phyloP scores from a whole-genome alignment of 495 filamentous ascomycete genomes.

The Xylaria palmicola region DNA sequence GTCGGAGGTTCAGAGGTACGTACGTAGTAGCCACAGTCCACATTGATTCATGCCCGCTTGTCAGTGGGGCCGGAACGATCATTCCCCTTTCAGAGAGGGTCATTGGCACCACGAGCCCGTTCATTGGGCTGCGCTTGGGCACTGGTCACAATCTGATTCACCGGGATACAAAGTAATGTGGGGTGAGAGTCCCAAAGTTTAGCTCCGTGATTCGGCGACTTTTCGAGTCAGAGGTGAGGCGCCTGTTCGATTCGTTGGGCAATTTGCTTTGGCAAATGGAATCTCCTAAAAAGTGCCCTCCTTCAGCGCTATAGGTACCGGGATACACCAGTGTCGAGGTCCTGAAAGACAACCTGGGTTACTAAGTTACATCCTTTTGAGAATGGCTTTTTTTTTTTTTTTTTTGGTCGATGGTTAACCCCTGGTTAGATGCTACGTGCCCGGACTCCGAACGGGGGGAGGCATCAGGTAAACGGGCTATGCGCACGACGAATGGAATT shows the following conservation, averaged over 20 bases:
- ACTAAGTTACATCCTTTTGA: no score
- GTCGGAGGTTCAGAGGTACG: no score
- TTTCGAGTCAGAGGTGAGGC: conserved; percentile 11
- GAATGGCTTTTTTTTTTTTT: no score
- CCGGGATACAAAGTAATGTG: conserved; percentile 2
- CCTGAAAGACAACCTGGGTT: no score
- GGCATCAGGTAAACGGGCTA: no score
- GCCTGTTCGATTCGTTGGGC: conserved; percentile 2
- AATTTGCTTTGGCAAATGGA: conserved; percentile 7
- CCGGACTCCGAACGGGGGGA: conserved; percentile 3
- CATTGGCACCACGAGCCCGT: not conserved
- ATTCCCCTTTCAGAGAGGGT: not conserved
- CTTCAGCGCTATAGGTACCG: not conserved
- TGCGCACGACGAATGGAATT: no score
- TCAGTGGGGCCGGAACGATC: not conserved
- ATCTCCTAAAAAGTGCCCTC: not conserved
- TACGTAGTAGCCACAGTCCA: no score
- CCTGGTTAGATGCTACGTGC: not conserved
- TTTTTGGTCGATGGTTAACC: no score
- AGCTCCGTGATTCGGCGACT: conserved; percentile 7
- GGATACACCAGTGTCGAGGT: no score
- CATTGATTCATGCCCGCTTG: not conserved
- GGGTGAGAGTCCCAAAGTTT: not conserved
- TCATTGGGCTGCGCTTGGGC: not conserved
- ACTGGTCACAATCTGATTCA: not conserved